Percentiles rank a stretch among this genome's conserved stretches.
phyloP scores from a whole-genome alignment of 1,139 yeast genomes.

The Diutina mesorugosa region DNA sequence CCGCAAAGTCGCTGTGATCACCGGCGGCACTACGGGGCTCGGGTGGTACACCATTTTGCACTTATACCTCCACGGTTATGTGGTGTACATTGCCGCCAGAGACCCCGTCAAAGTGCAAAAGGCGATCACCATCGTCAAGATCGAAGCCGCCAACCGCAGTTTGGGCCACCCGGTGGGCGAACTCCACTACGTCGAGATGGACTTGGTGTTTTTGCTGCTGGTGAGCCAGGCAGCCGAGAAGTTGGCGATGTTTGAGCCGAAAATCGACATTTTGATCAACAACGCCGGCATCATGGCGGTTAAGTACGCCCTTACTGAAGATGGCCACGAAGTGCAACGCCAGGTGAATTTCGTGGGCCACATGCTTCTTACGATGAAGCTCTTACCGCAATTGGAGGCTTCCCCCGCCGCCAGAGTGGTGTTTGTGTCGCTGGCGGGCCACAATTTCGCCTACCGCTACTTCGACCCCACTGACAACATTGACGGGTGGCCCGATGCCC shows the following conservation, averaged over 20 bases:
- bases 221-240: slow-evolving; percentile 18
- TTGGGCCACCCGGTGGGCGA: slow-evolving; percentile 17
- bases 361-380: slow-evolving; percentile 17
- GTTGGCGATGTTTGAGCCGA: slow-evolving; percentile 14
- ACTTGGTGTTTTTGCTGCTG: slow-evolving; percentile 19
- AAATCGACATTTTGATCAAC: slow-evolving; percentile 22
- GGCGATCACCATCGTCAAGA: slow-evolving; percentile 41
- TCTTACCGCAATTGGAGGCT: slow-evolving; percentile 17
- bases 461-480: slow-evolving; percentile 11
- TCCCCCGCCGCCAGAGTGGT: slow-evolving; percentile 19
- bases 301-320: slow-evolving; percentile 22
- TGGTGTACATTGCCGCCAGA: slow-evolving; percentile 64
- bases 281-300: slow-evolving; percentile 33
- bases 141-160: slow-evolving; percentile 33
- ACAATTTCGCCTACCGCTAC: slow-evolving; percentile 13
- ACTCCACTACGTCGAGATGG: slow-evolving; percentile 17
- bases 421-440: slow-evolving; percentile 22
- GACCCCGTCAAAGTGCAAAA: slow-evolving; percentile 39
- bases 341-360: slow-evolving; percentile 28
- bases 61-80: slow-evolving; percentile 65
- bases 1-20: slow-evolving; percentile 52
- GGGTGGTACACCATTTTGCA: slow-evolving; percentile 72
- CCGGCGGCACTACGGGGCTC: slow-evolving; percentile 74
- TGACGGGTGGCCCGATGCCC: slow-evolving; percentile 13
- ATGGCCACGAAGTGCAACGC: slow-evolving; percentile 27